Base-by-base conservation (phyloP, 202 grass and related monocot species). In the Panicum virgatum region DNA sequence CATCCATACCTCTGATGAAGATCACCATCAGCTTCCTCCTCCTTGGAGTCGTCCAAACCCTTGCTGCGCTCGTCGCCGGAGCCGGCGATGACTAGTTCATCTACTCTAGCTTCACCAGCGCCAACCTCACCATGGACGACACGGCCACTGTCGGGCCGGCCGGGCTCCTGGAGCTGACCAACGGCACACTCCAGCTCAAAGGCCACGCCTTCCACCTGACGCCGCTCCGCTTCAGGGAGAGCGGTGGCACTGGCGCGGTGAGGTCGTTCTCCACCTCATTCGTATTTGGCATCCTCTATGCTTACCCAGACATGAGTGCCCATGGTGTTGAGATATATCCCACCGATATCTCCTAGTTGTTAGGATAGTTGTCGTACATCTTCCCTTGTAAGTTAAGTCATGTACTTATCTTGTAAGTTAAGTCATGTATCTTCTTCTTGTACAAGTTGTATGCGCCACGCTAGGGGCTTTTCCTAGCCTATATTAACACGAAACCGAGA, bases 111-210 rank as follows among this genome's bases (percentile, higher is more conserved):
- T 66, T 66, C 62, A 39, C 16, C 34, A 36, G 62, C 19, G 62
- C 62, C 62, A 66, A 66, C 36, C 62, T 40, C 19, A 66, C 34
- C 62, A 39, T 66, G 34, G 62, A 66, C 62, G 62, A 36, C 62
- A 39, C 34, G 36, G 62, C 62, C 36, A 66, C 62, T 11, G 9
- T 66, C 1, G 40, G 36, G 34, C 19, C 62, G 62, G 36, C 9
- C 34, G 62, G 62, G 3, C 36, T 66, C 62, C 36, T 66, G 0
- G 62, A 66, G 62, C 38, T 77, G 54, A 54, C 54, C 37, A 60
- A 77, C n/a, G 73, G 53, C 36, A 58, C 53, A 3, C 62, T 66
- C 18, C 62, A 66, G 62, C 62, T 66, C 36, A 66, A 66, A 22
- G 62, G 62, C 19, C 62, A 66, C 19, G 62, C 62, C 62, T 66